phyloP scores from a whole-genome alignment of 2,329 filamentous ascomycete species.

The Ilyonectria mors-panacis region DNA sequence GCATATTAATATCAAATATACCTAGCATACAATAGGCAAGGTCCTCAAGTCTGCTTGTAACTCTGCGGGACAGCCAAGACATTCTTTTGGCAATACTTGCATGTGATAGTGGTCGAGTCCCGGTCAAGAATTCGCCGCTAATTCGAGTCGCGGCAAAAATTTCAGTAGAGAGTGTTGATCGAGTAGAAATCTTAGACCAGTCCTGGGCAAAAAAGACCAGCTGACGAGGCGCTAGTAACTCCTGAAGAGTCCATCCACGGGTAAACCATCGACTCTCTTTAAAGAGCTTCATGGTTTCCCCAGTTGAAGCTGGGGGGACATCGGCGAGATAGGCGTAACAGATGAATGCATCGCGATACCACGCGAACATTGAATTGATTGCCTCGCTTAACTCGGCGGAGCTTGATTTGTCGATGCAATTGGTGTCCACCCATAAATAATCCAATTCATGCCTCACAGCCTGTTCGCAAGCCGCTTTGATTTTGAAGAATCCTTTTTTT shows the following conservation, averaged over 20 bases:
- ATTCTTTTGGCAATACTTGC: background rate
- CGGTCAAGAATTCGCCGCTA: background rate
- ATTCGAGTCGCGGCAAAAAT: background rate
- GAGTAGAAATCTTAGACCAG: background rate
- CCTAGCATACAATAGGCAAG: slow-evolving; percentile 51
- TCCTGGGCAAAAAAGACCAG: background rate
- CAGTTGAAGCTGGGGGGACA: background rate
- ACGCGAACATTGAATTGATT: slow-evolving; percentile 36
- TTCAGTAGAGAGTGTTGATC: background rate
- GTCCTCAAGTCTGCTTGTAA: slow-evolving; percentile 46
- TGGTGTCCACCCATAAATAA: slow-evolving; percentile 15
- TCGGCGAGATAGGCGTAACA: slow-evolving; percentile 34
- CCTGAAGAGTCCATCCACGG: slow-evolving; percentile 14
- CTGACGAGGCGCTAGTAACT: slow-evolving; percentile 1
- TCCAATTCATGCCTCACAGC: background rate
- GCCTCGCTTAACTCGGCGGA: slow-evolving; percentile 28
- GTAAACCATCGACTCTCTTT: slow-evolving; percentile 4
- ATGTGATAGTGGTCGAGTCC: background rate
- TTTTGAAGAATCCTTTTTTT: background rate
- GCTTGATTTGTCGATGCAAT: slow-evolving; percentile 18
- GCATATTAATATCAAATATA: slow-evolving; percentile 51
- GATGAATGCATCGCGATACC: slow-evolving; percentile 28
- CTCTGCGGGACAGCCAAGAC: background rate
- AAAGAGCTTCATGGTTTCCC: background rate
- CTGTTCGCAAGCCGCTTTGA: background rate